Evolutionary conservation across 2,329 filamentous ascomycete species (phyloP), one percentile per base, ranked within the genome.

Genomic region (Colletotrichum falcatum): DNA sequence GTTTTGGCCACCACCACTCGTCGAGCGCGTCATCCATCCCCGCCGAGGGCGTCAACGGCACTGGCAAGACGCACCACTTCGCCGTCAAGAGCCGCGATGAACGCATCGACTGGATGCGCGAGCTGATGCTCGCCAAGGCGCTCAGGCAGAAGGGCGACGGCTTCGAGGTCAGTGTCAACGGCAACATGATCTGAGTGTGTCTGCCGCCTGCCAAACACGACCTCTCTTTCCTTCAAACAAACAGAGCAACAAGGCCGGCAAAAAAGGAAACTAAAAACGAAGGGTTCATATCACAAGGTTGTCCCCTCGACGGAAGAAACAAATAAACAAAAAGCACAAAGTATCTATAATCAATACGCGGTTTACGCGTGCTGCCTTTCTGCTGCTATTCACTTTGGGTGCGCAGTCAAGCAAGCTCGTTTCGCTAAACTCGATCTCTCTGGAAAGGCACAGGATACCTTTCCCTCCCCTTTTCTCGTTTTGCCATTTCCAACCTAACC

Each of bases 41-140:
- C 39, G 75, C 78, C 39, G 86, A 86, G 46, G 84, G 85, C 33
- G 83, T 82, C 73, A 90, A 90, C 71, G 89, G 88, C 66, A 90
- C 88, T 14, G 90, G 89, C 76, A 98, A 97, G 86, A 92, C 93
- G 54, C 95, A 98, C 78, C 94, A 98, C 79, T 98, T 98, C 79
- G 94, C 95, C 0, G 95, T 98, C 75, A 92, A 92, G 82, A 90
- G 87, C 76, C 89, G 94, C 18, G 94, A 98, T 78, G 93, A 98
- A 79, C 89, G 95, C 72, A 98, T 98, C 77, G 95, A 98, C 79
- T 99, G 96, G 96, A 97, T 97, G 94, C 87, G 94, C 65, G 94
- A 97, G 86, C 84, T 97, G 72, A 97, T 97, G 94, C 89, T 97
- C 55, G 94, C 94, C 64, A 96, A 96, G 84, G 94, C 94, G 23